Conservation (phyloP, 768 basidiomycete genomes). For the Serpula lacrymans region DNA sequence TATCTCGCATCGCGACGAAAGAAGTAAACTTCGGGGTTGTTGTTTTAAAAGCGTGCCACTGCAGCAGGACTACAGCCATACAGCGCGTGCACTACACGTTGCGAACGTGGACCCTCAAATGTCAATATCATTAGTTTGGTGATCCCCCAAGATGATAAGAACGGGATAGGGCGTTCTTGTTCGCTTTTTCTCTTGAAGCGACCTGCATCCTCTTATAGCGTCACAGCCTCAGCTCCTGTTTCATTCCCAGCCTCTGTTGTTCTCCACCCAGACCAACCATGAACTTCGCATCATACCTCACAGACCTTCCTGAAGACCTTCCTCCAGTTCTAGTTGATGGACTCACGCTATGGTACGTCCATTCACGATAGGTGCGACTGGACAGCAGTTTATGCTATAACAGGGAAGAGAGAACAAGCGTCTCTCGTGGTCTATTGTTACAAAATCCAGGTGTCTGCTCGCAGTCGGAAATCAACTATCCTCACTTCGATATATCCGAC, state of each 20-base stretch:
- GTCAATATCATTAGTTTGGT: constrained; percentile 24
- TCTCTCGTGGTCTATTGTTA: not conserved
- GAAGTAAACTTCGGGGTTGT: constrained; percentile 17
- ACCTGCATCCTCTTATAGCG: too few species aligned
- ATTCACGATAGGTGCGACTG: too few species aligned
- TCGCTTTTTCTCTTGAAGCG: too few species aligned
- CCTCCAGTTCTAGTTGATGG: too few species aligned
- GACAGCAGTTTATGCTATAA: too few species aligned
- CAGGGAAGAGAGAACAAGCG: not conserved
- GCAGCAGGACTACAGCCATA: constrained; percentile 29
- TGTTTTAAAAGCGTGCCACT: constrained; percentile 12
- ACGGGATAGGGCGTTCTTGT: too few species aligned
- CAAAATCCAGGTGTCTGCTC: not conserved
- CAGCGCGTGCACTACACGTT: constrained; percentile 33
- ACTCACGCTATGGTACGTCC: too few species aligned
- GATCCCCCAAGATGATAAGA: constrained; percentile 25
- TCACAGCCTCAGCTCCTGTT: too few species aligned
- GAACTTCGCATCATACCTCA: not conserved
- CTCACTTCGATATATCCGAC: too few species aligned
- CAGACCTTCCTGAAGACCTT: not conserved
- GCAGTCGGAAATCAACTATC: not conserved
- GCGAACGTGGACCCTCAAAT: constrained; percentile 34
- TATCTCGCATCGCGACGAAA: constrained; percentile 19
- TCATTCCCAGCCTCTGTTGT: not conserved
- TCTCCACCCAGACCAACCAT: not conserved